Evolutionary conservation across 2,329 filamentous ascomycete species (phyloP), one percentile per base, ranked within the genome.

Genomic region (Blastomyces gilchristii): DNA sequence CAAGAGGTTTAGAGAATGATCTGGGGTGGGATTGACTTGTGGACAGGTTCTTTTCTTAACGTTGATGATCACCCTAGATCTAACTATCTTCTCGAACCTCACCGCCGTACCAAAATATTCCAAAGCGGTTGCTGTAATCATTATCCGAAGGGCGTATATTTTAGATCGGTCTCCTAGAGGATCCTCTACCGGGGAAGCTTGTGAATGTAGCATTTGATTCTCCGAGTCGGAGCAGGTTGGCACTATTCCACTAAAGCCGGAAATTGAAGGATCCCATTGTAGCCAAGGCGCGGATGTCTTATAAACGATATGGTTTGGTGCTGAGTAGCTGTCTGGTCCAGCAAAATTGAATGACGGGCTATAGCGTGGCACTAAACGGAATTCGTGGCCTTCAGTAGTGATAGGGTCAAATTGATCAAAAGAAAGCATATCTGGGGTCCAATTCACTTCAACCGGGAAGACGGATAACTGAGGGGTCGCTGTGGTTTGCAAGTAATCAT

Each of bases 161-260:
- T 41, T 22, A 6, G 43, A 37, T 6, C 56, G 28, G 8, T 58
- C 58, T 12, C 37, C 8, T 25, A 37, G 39, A 28, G 31, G 11
- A 31, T 28, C 57, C 14, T 14, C 14, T 25, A 63, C 41, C n/a
- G 60, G 59, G n/a, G 43, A 41, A 9, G 50, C 28, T 39, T 63
- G 60, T 9, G 41, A 39, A 22, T 62, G 34, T 12, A 63, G 7
- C 14, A 56, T 39, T 14, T 53, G 61, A 25, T 63, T 45, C 39
- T 39, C 31, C n/a, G n/a, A 16, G 31, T 66, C 63, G 49, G 67
- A 68, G 53, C 60, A 67, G 45, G 64, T 65, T 41, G 69, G 69
- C n/a, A 71, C 65, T 22, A 65, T 62, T 43, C 69, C 70, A 57
- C 25, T 61, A 50, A 71, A 71, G 16, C 63, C 56, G 1, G 53